phyloP scores from a whole-genome alignment of 2,329 filamentous ascomycete genomes.

The Ampelomyces quisqualis region DNA sequence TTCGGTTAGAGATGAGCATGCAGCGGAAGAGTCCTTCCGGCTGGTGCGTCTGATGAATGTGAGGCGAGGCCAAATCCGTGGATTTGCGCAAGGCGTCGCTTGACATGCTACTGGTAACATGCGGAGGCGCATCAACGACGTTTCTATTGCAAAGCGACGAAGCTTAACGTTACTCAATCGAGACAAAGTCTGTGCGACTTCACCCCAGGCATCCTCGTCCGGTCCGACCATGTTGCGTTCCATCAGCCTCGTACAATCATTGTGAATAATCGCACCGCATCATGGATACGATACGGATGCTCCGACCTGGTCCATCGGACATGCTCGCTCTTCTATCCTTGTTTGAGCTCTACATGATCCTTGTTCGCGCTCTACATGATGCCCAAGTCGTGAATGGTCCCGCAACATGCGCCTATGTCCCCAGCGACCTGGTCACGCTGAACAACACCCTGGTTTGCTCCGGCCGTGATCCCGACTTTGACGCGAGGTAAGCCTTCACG shows the following conservation, averaged over 20 bases:
- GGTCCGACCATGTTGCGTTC: neutral
- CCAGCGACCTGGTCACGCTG: neutral
- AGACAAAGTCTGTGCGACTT: neutral
- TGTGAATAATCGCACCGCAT: neutral
- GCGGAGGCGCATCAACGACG: no score
- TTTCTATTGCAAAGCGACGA: neutral
- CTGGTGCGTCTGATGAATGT: no score
- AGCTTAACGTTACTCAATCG: neutral
- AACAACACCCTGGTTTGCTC: slow-evolving; percentile 1
- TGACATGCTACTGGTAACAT: no score
- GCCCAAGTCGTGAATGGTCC: slow-evolving; percentile 1
- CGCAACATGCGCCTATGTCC: neutral
- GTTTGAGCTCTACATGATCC: neutral
- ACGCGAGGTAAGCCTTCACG: slow-evolving; percentile 7
- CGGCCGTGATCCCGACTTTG: slow-evolving; percentile 1
- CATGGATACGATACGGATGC: neutral
- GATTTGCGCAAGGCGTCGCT: no score
- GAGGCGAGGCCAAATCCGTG: no score
- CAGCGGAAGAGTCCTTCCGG: no score
- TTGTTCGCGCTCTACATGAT: neutral
- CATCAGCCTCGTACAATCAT: slow-evolving; percentile 3
- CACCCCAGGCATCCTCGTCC: neutral
- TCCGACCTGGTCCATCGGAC: slow-evolving; percentile 2
- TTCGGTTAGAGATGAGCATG: no score
- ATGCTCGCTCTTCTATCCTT: slow-evolving; percentile 6